Evolutionary conservation across 768 basidiomycete genomes (phyloP), one percentile per base, ranked within the genome.

Genomic region (Sutorius australiensis): DNA sequence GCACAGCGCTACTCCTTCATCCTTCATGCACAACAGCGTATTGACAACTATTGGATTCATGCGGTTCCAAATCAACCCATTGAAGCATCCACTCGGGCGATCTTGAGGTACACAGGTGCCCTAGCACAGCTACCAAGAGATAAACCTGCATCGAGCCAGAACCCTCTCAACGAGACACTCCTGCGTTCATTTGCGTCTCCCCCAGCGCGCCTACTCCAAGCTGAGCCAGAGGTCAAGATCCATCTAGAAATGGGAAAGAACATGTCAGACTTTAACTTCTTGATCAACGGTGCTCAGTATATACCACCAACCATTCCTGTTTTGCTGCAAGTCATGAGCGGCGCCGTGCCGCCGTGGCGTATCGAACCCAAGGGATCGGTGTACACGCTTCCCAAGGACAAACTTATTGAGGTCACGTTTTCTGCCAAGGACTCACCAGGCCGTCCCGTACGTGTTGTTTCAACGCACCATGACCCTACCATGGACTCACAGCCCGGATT

Each of bases 1-100:
- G 76, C 74, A 8, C 78, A 78, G 55, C 72, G 77, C 17, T 77
- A 77, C 46, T 78, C 75, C 2, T 70, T 79, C 54, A 61, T 78
- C 19, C 56, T 77, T 7, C 61, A 68, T 64, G 70, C 78, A 6
- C 67, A 73, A 53, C 67, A 73, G 38, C 58, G 61, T 2, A 45
- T 72, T 28, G 59, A 52, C 40, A 78, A 79, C 63, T 80, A 80
- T 56, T 80, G 69, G 54, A 45, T 56, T 33, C 51, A 49, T 30
- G 55, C 45, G 5, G 36, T 55, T 14, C 51, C 55, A 11, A 59
- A 55, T 10, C 43, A 38, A 12, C 38, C 31, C 11, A 46, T 33
- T 12, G 31, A 44, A 16, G 56, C 21, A 31, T 47, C 37, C 68
- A 76, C 41, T 67, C 73, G 8, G 70, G 60, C 62, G 8, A 56